Evolutionary conservation across 2,329 filamentous ascomycete species (phyloP).

Genomic region (Pseudocercospora vitis): DNA sequence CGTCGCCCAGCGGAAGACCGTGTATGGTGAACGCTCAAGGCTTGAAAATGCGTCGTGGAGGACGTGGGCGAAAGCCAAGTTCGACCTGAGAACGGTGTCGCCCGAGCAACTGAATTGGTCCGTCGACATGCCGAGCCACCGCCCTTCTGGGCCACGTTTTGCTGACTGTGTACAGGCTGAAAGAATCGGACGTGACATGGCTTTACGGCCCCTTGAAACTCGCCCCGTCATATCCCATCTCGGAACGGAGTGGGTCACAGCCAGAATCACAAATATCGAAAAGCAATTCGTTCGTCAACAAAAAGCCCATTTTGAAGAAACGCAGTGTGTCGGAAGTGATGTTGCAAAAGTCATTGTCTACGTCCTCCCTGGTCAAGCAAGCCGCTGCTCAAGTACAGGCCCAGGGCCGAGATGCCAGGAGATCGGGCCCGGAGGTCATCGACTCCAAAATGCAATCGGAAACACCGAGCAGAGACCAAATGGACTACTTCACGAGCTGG

Average conservation of each 20-base stretch:
- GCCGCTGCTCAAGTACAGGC: constrained; percentile 83
- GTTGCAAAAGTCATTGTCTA: constrained; percentile 82
- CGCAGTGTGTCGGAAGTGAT: constrained; percentile 94
- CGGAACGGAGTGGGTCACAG: constrained; percentile 47
- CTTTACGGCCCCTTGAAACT: constrained; percentile 90
- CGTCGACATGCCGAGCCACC: neutral
- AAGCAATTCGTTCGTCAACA: constrained; percentile 68
- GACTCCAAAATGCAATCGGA: constrained; percentile 61
- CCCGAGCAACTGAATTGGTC: constrained; percentile 93
- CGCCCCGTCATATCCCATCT: constrained; percentile 57
- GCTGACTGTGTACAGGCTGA: constrained; percentile 66
- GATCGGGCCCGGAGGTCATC: constrained; percentile 65
- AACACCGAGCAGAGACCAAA: constrained; percentile 61
- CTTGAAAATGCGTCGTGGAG: constrained; percentile 97
- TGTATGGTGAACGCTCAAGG: constrained; percentile 77
- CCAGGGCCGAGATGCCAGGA: constrained; percentile 58
- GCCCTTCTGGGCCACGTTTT: too few species aligned
- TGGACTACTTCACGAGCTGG: constrained; percentile 61
- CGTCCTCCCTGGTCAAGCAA: constrained; percentile 85
- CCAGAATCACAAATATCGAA: constrained; percentile 58
- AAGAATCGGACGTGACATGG: constrained; percentile 97
- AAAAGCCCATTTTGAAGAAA: constrained; percentile 95
- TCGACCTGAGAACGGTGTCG: constrained; percentile 80
- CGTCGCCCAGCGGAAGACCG: constrained; percentile 67
- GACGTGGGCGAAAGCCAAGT: constrained; percentile 92